Base-by-base conservation (phyloP, 441 rosid species). In the Breynia disticha region DNA sequence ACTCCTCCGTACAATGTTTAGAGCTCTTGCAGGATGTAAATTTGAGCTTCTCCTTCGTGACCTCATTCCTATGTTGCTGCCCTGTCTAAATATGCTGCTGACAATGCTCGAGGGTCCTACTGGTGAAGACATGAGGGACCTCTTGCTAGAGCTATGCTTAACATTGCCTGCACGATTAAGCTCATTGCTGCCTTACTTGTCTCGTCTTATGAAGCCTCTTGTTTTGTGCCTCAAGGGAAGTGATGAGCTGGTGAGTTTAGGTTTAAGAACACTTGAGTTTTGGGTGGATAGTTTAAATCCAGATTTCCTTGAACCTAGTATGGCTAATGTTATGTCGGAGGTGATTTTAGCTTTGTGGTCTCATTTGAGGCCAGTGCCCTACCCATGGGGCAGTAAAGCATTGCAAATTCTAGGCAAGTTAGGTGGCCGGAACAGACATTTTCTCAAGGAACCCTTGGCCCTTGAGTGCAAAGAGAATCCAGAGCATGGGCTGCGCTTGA, bases 231-330 rank as follows among this genome's bases (percentile, higher is more conserved):
- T 90, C 46, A 85, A 83, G 62, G 96, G 95, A 72, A 83, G 73
- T 67, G 84, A 87, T 80, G 99, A 90, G 52, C 84, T 94, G 60
- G 94, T 94, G 61, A 77, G 82, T 75, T 67, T 90, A 60, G 94
- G 96, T 70, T 70, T 94, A 70, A 85, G 94, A 69, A 90, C 97
- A 48, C 90, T 94, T 50, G 99, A 94, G 70, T 94, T 94, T 72
- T 94, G 99, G 99, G 96, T 94, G 16, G 99, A 90, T 68, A 90
- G 96, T 73, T 76, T 94, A 58, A 90, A 94, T 81, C 99, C 99
- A 45, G 99, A 90, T 63, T 94, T 90, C 73, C 69, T 94, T 67
- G 99, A 94, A 72, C 94, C 97, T 28, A 90, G 94, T 63, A 94
- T 94, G 97, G 96, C 94, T 47, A 87, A 79, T 75, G 96, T 90